Evolutionary conservation across 1,284 basidiomycete species (phyloP), one percentile per base, ranked within the genome.

Genomic region (Xerocomus amazonicus): DNA sequence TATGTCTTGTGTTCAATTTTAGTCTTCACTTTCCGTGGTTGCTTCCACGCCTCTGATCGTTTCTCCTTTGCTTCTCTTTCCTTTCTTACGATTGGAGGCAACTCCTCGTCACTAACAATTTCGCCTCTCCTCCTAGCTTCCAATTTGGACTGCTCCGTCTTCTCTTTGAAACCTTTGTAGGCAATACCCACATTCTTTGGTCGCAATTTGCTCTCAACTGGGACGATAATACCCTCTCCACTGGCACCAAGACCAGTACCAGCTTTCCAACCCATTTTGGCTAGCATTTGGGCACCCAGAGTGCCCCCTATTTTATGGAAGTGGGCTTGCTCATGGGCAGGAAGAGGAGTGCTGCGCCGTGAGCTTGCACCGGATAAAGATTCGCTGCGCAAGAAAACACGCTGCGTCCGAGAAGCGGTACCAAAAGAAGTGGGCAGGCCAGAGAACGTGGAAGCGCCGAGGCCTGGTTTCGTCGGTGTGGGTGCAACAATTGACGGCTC

Each of bases 1-100:
- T 97, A 97, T 0, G 92, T 93, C 75, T 94, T 95, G 73, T 96
- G 92, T 63, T 93, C 84, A 26, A 94, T 75, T 68, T 83, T 90
- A 27, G 80, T 82, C 71, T 93, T 97, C 52, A 83, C 76, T 65
- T 88, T 92, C 74, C 82, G 90, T 16, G 90, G 84, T 56, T 81
- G 84, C 72, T 87, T 92, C 85, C 88, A 90, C 1, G 77, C 80
- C 41, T 89, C 86, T 1, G 81, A 79, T 54, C 76, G 73, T 54
- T 82, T 82, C 58, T 82, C 75, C 47, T 81, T 79, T 31, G 71
- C 68, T 38, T 75, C 76, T 56, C 77, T 78, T 29, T 67, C 72
- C 61, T 78, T 79, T 61, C 71, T 79, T 27, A 71, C 68, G 40
- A 70, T 73, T 14, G 72, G 68, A 52, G 71, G 73, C 23, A 83